Base-by-base conservation (phyloP, 2,329 filamentous ascomycete species). In the Colletotrichum spinosum region DNA sequence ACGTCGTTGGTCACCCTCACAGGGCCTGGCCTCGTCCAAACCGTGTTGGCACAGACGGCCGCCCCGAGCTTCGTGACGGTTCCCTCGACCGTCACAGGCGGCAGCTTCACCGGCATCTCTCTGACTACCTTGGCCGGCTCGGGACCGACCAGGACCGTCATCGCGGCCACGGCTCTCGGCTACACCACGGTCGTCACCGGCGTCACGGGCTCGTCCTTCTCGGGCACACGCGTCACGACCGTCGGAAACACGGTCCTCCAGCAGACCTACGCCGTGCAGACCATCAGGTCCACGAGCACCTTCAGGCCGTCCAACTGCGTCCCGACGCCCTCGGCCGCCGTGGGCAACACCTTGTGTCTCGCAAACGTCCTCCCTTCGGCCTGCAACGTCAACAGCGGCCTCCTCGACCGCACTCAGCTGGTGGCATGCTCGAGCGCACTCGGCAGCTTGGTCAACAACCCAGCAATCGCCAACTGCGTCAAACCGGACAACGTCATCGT, bases 51-150 rank as follows among this genome's bases (percentile, higher is more conserved):
- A 8, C 17, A 45, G 11, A 55, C 53, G 2, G 53, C 53, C 7
- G n/a, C 39, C n/a, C 49, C 35, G 8, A 45, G 33, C 9, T 17
- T 38, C 13, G 17, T 42, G 2, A 55, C 53, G 4, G 17, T 55
- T 25, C 12, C 42, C 33, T 45, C 53, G 4, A 42, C 41, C 6
- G 15, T 46, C 13, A 17, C 42, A 35, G 53, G 53, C 6, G 46
- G 17, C 7, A 46, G 41, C 13, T 55, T 55, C n/a, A 25, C 41
- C 34, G 53, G 53, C 41, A 55, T 42, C 4, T 39, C 53, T 7
- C 3, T 55, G 10, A 15, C 33, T 2, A 55, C 53, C 6, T 2
- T 37, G 12, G 38, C 38, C 9, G 41, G 41, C 2, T 15, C 25
- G 6, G 53, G 41, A 6, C 15, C 46, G 2, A 35, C 17, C 4